Base-by-base conservation (phyloP, 768 basidiomycete genomes). In the Lentinula sp. region DNA sequence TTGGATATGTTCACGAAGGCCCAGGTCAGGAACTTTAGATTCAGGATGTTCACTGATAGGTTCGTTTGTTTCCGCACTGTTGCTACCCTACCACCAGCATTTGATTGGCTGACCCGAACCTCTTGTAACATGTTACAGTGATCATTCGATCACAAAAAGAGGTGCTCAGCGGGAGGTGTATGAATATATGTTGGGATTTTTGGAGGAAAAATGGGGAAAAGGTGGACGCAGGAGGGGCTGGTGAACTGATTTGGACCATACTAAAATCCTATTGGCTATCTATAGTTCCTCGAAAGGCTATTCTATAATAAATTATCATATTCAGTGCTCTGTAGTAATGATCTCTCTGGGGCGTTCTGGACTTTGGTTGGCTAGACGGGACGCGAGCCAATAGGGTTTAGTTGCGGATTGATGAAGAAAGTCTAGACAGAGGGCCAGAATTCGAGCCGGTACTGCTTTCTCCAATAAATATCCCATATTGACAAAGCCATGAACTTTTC, bases 1-100 rank as follows among this genome's bases (percentile, higher is more conserved):
- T 74, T 99, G 39, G 96, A 98, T 73, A 95, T 97, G 87, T 83
- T 99, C 66, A 98, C 95, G 0, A 76, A 78, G 66, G 86, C 79
- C 28, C 77, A 85, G 60, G 82, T 98, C 49, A 79, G 88, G 66
- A 80, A 81, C 62, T 91, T 88, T 68, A 81, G 88, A 68, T 97
- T 98, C 75, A 84, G 95, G 69, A 93, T 98, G 91, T 99, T 98
- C 74, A 94, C 94, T 23, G 97, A 99, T 74, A 93, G 92, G 89
- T 92, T 68, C 50, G 42, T 62, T 71, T 63, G 42, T 62, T 71
- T 63, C 63, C 63, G 62, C 57, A 51, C 45, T 28, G 31, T 45
- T 63, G 46, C 65, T 52, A 60, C 45, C 32, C 57, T 43, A 60
- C 48, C 60, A 62, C 65, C 61, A 60, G 62, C 63, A 62, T 64